Conservation (phyloP, 768 basidiomycete species). For the Trametes elegans region DNA sequence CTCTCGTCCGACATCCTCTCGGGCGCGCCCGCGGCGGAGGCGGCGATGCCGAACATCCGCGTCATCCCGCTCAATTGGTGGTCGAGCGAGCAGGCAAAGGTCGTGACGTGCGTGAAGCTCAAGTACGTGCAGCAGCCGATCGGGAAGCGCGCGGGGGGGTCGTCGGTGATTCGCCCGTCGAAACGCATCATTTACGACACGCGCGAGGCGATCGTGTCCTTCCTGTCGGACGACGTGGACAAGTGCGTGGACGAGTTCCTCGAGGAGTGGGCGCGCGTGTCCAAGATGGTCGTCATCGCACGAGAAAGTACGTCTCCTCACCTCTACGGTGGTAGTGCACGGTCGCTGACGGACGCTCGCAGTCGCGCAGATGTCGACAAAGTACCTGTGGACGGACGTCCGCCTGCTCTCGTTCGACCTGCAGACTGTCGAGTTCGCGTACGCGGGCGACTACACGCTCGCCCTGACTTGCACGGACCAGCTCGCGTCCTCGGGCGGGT, state of each 20-base stretch:
- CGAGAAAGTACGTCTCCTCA: constrained; percentile 60
- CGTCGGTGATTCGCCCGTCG: constrained; percentile 73
- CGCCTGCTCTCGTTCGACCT: constrained; percentile 87
- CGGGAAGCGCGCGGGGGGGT: constrained; percentile 59
- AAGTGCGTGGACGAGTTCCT: constrained; percentile 88
- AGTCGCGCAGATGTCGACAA: constrained; percentile 85
- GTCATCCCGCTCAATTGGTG: constrained; percentile 92
- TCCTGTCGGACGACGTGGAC: constrained; percentile 82
- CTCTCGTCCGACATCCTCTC: constrained; percentile 78
- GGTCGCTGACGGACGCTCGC: neutral
- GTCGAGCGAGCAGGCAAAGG: constrained; percentile 76
- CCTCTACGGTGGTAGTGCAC: neutral
- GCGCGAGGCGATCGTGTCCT: constrained; percentile 83
- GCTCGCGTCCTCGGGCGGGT: constrained; percentile 62
- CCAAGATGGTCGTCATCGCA: constrained; percentile 92
- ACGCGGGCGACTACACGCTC: constrained; percentile 71
- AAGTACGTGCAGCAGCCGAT: constrained; percentile 88
- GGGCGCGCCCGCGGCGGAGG: constrained; percentile 83
- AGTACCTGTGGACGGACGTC: constrained; percentile 69
- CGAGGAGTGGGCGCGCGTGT: constrained; percentile 90
- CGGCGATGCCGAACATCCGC: constrained; percentile 89
- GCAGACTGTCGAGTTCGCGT: constrained; percentile 89
- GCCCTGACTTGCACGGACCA: constrained; percentile 79
- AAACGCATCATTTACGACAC: constrained; percentile 90
- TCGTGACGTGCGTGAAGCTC: constrained; percentile 87